phyloP scores from a whole-genome alignment of 495 filamentous ascomycete species.

The Rhypophila decipiens region DNA sequence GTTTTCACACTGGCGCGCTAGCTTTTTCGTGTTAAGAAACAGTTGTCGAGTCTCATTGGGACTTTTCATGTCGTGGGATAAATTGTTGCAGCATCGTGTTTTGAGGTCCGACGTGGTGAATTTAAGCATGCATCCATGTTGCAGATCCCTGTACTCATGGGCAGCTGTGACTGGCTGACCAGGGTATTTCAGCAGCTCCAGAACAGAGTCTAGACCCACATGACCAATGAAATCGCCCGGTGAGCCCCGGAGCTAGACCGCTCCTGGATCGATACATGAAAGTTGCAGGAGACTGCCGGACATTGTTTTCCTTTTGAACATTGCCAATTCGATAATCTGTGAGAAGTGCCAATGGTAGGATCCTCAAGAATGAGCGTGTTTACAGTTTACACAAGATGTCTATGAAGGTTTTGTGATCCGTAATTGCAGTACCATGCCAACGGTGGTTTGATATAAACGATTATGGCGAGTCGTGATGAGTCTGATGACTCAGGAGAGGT shows the following conservation, averaged over 20 bases:
- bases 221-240: conserved; percentile 11
- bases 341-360: too few relatives aligned
- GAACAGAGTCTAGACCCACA: background rate
- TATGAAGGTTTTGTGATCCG: too few relatives aligned
- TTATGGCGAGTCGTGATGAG: too few relatives aligned
- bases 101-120: background rate
- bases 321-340: background rate
- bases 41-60: too few relatives aligned
- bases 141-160: background rate
- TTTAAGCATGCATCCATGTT: background rate
- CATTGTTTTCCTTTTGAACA: background rate
- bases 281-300: background rate
- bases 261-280: conserved; percentile 14
- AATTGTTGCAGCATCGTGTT: background rate
- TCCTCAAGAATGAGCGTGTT: too few relatives aligned
- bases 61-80: background rate
- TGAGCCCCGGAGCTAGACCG: conserved; percentile 15
- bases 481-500: too few relatives aligned
- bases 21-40: too few relatives aligned
- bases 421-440: too few relatives aligned
- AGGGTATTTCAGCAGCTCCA: conserved; percentile 20
- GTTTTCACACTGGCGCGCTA: too few relatives aligned
- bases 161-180: conserved; percentile 4
- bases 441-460: too few relatives aligned
- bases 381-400: too few relatives aligned